Evolutionary conservation across 2,329 filamentous ascomycete species (phyloP), one percentile per base, ranked within the genome.

Genomic region (Lasiodiplodia sp.): DNA sequence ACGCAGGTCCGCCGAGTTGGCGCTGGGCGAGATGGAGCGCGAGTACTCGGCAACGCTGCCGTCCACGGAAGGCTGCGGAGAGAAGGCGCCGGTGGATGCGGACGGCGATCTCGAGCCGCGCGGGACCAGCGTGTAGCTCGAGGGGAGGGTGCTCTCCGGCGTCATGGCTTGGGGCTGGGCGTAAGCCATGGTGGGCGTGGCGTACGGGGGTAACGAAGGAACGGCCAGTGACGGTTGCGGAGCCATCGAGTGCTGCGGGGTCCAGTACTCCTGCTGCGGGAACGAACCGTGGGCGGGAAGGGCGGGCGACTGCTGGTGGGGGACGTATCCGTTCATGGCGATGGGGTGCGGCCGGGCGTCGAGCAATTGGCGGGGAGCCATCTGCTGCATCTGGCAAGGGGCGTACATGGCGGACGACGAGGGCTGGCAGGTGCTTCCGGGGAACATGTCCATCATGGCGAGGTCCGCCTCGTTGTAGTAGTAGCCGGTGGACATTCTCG

Each of bases 1-100:
- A 55, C 78, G 74, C 16, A 82, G 76, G 67, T 81, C 80, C 55
- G 78, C 78, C 37, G 67, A 68, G 57, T 68, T 68, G 11, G 78
- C 77, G 63, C 76, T 78, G 14, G 79, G 79, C 25, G 79, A 81
- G 10, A 80, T 71, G 3, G 79, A 81, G 51, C 79, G 77, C 12
- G 78, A 79, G 18, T 76, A 68, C 7, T 68, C 67, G 7, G 34
- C 66, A 25, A 68, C 52, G 58, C 58, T 64, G 52, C 67, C 67
- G 67, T 68, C 67, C 23, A 64, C 58, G 6, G 67, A 68, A 23
- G 66, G 66, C 25, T 68, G 67, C 25, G 67, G 67, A 14, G 60
- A 68, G 12, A 65, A 65, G 40, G 67, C 67, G 11, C 58, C 60
- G 49, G 67, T 64, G 25, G 67, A 64, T 5, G 67, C 60, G 4